Conservation (phyloP, 306 rosid species). For the Acacia confusa region DNA sequence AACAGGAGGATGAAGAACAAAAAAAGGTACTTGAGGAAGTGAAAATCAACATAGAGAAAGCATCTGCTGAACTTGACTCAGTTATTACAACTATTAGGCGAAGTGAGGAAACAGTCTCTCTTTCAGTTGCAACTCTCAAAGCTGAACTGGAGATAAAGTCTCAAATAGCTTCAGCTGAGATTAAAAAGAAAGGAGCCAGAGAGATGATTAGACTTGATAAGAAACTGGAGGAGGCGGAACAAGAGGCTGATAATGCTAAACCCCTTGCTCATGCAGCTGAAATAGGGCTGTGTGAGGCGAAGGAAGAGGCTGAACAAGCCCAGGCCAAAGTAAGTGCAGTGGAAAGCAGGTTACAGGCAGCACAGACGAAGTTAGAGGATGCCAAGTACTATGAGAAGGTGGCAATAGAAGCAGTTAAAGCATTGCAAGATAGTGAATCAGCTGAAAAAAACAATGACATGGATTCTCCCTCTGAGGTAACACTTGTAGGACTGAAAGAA, state of each 20-base stretch:
- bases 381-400: constrained; percentile 72
- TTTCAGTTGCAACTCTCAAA: constrained; percentile 56
- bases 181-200: constrained; percentile 68
- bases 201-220: constrained; percentile 73
- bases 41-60: constrained; percentile 67
- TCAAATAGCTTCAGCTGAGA: constrained; percentile 54
- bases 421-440: constrained; percentile 75
- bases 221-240: constrained; percentile 66
- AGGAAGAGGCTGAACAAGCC: constrained; percentile 72
- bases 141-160: constrained; percentile 62
- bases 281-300: constrained; percentile 58
- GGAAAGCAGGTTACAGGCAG: constrained; percentile 64
- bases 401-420: constrained; percentile 71
- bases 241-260: constrained; percentile 76
- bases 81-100: constrained; percentile 51
- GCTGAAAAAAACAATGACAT: constrained; percentile 30
- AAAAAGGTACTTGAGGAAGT: constrained; percentile 66
- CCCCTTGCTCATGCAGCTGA: constrained; percentile 52
- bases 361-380: constrained; percentile 77
- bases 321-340: constrained; percentile 64
- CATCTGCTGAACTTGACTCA: constrained; percentile 62
- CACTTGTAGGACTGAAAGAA: constrained; percentile 60
- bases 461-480: constrained; percentile 57
- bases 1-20: constrained; percentile 44
- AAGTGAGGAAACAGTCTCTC: constrained; percentile 74